These are phyloP conservation scores for Raphanus hybrid DNA, from an alignment of 441 rosid genomes.

Conservation along the genomic window DNA sequence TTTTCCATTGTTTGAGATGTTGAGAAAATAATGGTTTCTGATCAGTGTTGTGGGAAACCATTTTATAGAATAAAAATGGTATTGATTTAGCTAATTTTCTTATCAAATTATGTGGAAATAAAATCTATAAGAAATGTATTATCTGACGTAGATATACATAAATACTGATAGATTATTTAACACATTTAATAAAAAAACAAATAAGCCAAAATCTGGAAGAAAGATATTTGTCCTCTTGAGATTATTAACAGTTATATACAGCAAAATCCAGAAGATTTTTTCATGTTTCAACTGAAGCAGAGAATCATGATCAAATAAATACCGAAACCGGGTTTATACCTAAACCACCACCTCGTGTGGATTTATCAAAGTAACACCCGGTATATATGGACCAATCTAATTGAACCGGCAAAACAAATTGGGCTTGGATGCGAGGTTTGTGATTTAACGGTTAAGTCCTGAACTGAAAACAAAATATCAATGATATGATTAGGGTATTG, in stretches of 20 bases:
- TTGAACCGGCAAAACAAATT: not conserved
- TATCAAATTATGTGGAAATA: too few relatives aligned
- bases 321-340: not conserved
- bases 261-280: not conserved
- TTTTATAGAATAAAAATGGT: not conserved
- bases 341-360: not conserved
- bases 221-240: not conserved
- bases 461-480: too few relatives aligned
- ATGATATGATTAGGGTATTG: too few relatives aligned
- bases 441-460: not conserved
- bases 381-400: not conserved
- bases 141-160: not conserved
- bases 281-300: not conserved
- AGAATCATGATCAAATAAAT: not conserved
- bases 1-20: not conserved
- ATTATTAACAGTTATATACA: not conserved
- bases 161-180: not conserved
- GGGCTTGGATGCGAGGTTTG: not conserved
- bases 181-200: not conserved
- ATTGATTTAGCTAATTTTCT: not conserved
- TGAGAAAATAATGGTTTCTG: too few relatives aligned
- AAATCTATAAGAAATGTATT: not conserved
- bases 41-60: not conserved
- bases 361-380: not conserved
- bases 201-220: not conserved